A percentile compares a stretch with the other conserved stretches of the same genome.
phyloP scores from a whole-genome alignment of 2,329 filamentous ascomycete species.

The Pestalotiopsis sp. region DNA sequence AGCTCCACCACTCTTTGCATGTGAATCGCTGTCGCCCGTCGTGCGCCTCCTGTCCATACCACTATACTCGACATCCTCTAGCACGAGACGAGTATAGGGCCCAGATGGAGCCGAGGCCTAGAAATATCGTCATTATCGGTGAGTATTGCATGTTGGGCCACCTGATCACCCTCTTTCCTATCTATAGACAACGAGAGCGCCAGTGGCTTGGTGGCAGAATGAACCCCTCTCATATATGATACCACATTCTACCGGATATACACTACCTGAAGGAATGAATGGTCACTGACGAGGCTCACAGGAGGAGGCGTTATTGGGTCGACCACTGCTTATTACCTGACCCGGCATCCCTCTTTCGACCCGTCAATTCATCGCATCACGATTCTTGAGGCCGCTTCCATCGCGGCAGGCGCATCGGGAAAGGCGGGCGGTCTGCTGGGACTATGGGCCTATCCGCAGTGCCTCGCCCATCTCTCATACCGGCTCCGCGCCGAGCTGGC shows the following conservation, averaged over 20 bases:
- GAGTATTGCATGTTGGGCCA: constrained; percentile 21
- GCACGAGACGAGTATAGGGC: constrained; percentile 1
- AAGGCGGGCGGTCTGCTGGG: constrained; percentile 92
- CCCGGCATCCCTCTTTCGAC: constrained; percentile 80
- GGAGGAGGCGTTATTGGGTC: constrained; percentile 92
- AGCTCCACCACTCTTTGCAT: not conserved
- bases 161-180: not conserved
- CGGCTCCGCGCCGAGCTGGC: constrained; percentile 80
- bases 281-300: constrained; percentile 31
- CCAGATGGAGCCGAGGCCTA: constrained; percentile 12
- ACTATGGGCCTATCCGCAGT: constrained; percentile 85
- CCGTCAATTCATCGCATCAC: constrained; percentile 75
- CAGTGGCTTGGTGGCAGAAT: not conserved
- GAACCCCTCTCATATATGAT: not conserved
- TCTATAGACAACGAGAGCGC: not conserved
- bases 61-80: not conserved
- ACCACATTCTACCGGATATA: not conserved
- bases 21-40: not conserved
- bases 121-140: constrained; percentile 30
- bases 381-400: constrained; percentile 79
- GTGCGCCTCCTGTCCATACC: not conserved
- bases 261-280: not conserved
- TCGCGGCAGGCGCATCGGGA: constrained; percentile 90
- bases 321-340: constrained; percentile 88
- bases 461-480: constrained; percentile 84